Evolutionary conservation across 805 yeast species (phyloP).

Genomic region (Naumovozyma castellii): DNA sequence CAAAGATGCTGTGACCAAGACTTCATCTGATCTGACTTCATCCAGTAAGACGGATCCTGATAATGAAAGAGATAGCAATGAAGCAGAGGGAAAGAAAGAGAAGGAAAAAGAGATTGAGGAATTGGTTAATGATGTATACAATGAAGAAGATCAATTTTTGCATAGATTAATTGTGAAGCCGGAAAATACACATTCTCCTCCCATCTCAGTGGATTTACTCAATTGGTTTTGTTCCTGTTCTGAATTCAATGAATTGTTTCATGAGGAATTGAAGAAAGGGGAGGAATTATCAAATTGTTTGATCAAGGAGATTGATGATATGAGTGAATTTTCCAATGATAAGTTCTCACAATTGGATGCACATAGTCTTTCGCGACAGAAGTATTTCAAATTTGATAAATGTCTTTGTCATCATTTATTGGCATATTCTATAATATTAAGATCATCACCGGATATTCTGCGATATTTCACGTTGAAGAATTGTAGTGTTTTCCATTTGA

Average conservation of each 20-base stretch:
- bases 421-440: constrained; percentile 23
- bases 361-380: constrained; percentile 19
- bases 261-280: constrained; percentile 8
- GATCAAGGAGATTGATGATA: constrained; percentile 13
- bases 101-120: not conserved
- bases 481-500: constrained; percentile 17
- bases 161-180: constrained; percentile 21
- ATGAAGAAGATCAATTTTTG: constrained; percentile 8
- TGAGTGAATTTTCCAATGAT: constrained; percentile 18
- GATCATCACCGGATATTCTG: constrained; percentile 13
- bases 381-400: constrained; percentile 18
- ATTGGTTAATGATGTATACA: constrained; percentile 7
- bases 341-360: constrained; percentile 23
- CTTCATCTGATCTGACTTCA: too few relatives aligned
- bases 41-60: not conserved
- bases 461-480: constrained; percentile 16
- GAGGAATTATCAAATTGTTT: constrained; percentile 5
- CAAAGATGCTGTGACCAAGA: not conserved
- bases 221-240: constrained; percentile 30
- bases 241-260: constrained; percentile 20
- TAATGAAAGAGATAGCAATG: not conserved
- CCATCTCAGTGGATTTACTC: constrained; percentile 23
- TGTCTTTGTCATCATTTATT: constrained; percentile 27
- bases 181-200: constrained; percentile 9
- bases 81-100: not conserved